phyloP scores from a whole-genome alignment of 2,329 filamentous ascomycete genomes.

The Incumbomyces lentus region DNA sequence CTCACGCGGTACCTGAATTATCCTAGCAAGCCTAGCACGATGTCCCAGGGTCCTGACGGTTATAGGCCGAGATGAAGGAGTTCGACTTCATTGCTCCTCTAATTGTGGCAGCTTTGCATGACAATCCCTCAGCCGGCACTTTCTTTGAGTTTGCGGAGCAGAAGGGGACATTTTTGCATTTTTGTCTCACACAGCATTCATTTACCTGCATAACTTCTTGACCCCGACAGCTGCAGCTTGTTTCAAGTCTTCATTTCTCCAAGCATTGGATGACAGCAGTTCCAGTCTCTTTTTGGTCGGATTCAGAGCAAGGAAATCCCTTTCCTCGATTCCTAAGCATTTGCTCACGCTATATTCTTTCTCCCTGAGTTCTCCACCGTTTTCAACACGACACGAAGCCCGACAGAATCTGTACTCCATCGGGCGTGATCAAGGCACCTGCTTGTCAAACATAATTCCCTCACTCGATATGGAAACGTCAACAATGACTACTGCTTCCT shows the following conservation, averaged over 20 bases:
- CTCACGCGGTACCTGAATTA: no score
- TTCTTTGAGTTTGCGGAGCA: not conserved
- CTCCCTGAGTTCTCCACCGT: not conserved
- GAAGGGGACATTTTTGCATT: not conserved
- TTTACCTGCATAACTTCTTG: conserved; percentile 1
- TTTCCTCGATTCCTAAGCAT: not conserved
- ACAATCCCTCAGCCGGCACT: not conserved
- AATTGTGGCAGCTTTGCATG: not conserved
- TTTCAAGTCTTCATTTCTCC: conserved; percentile 16
- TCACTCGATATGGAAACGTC: conserved; percentile 8
- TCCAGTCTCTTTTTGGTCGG: not conserved
- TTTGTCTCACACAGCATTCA: conserved; percentile 4
- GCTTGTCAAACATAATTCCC: not conserved
- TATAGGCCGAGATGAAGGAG: not conserved
- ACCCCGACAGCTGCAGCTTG: not conserved
- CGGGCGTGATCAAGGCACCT: not conserved
- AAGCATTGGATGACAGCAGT: conserved; percentile 16
- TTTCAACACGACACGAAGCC: not conserved
- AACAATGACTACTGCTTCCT: not conserved
- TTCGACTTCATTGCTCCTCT: not conserved
- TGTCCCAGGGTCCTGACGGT: not conserved
- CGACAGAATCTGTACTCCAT: not conserved
- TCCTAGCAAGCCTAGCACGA: no score
- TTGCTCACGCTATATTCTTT: not conserved
- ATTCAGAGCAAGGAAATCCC: not conserved